Evolutionary conservation across 495 filamentous ascomycete species (phyloP), one percentile per base, ranked within the genome.

Genomic region (Penicillium paxilli): DNA sequence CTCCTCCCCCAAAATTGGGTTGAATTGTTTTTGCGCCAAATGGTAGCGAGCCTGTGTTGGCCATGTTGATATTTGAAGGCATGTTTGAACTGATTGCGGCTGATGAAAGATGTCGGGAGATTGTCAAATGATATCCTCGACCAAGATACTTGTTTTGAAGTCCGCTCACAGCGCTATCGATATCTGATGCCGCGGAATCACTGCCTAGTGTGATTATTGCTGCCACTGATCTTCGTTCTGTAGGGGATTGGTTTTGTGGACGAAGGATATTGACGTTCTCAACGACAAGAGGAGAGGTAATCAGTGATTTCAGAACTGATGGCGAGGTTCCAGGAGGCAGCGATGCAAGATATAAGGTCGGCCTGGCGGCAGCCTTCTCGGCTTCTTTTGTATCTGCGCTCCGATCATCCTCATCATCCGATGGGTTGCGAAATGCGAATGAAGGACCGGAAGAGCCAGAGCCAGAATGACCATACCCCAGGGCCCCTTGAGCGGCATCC

Each of bases 111-210:
- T 94, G 87, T 20, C 91, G 80, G 30, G 90, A 87, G 30, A 96
- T 74, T 4, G 83, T 83, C 4, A 98, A 76, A 69, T 92, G 91
- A 69, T 88, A 94, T 0, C 93, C 93, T 60, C 80, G 89, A 12
- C 93, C 93, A 12, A 98, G 78, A 65, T 98, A 97, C 55, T 81
- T 83, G 35, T 95, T 91, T 52, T 96, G 91, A 22, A 97, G 73
- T 1, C 80, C 64, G 60, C 85, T 90, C 25, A 96, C 89, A 2
- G 85, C 80, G 20, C 82, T 77, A 62, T 98, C 92, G 23, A 98
- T 95, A 44, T 96, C 90, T 28, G 85, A 87, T 5, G 86, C 87
- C 0, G 91, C 84, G 0, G 92, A 92, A 50, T 96, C 93, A 62
- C 87, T 87, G 2, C 88, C 87, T 19, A 98, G 73, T 0, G 88